Evolutionary conservation across 306 rosid genomes (phyloP).

Genomic region (cucumber (Cucumis sativus)): Cucumber_9930_V3 NC_026657.2:34490501-34491000

Average conservation of each 20-base stretch:
- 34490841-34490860: background rate
- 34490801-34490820: slow-evolving; percentile 10
- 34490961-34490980: background rate
- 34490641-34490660: background rate
- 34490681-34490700: background rate
- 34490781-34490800: slow-evolving; percentile 8
- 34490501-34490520: slow-evolving; percentile 15
- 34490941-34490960: background rate
- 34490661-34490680: background rate
- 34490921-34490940: background rate
- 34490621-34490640: background rate
- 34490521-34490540: slow-evolving; percentile 11
- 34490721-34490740: background rate
- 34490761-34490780: background rate
- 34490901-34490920: background rate
- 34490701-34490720: background rate
- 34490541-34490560: slow-evolving; percentile 26
- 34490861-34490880: background rate
- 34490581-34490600: slow-evolving; percentile 32
- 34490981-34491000: background rate
- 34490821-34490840: slow-evolving; percentile 10
- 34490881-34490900: background rate
- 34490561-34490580: slow-evolving; percentile 27
- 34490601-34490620: slow-evolving; percentile 26
- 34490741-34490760: background rate